phyloP scores from a whole-genome alignment of 2,329 filamentous ascomycete species.

The Xylaria sp. region DNA sequence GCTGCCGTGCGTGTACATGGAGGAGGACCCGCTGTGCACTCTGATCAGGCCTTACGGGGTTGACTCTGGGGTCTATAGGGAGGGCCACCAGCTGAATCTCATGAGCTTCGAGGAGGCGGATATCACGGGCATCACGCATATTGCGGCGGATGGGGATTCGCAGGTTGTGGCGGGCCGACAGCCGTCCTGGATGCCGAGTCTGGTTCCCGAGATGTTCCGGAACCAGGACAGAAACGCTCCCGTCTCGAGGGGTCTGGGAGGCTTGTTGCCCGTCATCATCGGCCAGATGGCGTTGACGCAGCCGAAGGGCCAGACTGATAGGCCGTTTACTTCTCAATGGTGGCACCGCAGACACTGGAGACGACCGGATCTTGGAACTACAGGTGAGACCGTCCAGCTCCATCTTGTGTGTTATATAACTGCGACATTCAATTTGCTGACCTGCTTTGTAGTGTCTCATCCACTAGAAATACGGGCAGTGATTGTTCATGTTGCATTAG shows the following conservation, averaged over 20 bases:
- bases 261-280: conserved; percentile 33
- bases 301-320: conserved; percentile 14
- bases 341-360: conserved; percentile 19
- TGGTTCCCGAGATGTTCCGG: conserved; percentile 32
- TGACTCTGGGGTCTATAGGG: not conserved
- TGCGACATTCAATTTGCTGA: not conserved
- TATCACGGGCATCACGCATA: conserved; percentile 26
- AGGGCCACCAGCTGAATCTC: not conserved
- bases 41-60: not conserved
- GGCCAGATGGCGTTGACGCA: conserved; percentile 40
- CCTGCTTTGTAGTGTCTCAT: conserved; percentile 1
- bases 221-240: conserved; percentile 6
- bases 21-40: conserved; percentile 27
- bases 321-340: conserved; percentile 30
- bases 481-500: conserved; percentile 35
- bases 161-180: conserved; percentile 24
- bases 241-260: conserved; percentile 29
- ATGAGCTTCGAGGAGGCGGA: conserved; percentile 27
- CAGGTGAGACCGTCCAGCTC: conserved; percentile 2
- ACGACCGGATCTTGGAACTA: not conserved
- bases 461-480: conserved; percentile 29
- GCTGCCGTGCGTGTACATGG: conserved; percentile 32
- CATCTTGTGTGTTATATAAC: not conserved
- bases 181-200: conserved; percentile 37
- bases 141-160: not conserved